These are phyloP conservation scores for Hylodesmum podocarpum DNA, from an alignment of 306 rosid species.

Conservation along the genomic window DNA sequence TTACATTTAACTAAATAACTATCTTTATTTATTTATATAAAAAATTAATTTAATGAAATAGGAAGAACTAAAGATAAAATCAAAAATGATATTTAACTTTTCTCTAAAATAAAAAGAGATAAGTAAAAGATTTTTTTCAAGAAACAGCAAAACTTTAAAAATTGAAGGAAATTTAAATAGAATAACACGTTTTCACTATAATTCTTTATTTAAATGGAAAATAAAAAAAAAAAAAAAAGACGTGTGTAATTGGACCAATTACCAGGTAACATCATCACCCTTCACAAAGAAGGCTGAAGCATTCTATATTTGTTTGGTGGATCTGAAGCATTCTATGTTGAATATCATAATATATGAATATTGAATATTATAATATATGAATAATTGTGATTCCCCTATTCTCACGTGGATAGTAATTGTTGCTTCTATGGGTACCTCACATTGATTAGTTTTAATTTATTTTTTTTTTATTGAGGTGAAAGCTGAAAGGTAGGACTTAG, in stretches of 20 bases:
- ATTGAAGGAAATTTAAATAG: too few relatives aligned
- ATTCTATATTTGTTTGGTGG: too few relatives aligned
- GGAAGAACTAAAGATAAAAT: neutral
- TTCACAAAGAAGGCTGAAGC: neutral
- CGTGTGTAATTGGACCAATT: neutral
- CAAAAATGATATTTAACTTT: too few relatives aligned
- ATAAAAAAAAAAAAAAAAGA: too few relatives aligned
- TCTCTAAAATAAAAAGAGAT: too few relatives aligned
- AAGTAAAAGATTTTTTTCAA: too few relatives aligned
- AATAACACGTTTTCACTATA: too few relatives aligned
- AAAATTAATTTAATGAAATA: too few relatives aligned
- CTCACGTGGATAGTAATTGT: neutral
- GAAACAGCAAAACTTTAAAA: too few relatives aligned
- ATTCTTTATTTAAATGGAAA: too few relatives aligned
- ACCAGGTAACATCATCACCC: neutral
- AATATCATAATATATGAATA: neutral
- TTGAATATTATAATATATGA: neutral
- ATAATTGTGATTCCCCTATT: neutral
- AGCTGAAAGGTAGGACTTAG: neutral
- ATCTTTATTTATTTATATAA: neutral
- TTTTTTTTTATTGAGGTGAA: too few relatives aligned
- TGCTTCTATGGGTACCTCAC: neutral
- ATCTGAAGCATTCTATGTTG: too few relatives aligned
- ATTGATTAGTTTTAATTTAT: neutral
- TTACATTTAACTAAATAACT: neutral